Conservation (phyloP, 108 stramenopile species). For the Epipyxis sp. region DNA sequence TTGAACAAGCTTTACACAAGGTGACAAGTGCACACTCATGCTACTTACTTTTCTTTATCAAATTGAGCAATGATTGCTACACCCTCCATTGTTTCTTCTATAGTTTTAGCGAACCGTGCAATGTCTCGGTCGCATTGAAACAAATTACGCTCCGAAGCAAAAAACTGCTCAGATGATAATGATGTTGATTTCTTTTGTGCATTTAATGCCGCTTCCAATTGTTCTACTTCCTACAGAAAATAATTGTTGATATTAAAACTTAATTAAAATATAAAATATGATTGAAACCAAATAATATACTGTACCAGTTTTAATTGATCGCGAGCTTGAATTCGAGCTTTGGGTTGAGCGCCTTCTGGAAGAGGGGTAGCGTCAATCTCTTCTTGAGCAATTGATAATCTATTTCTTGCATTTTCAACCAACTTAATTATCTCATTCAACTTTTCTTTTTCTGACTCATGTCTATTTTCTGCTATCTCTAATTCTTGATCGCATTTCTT, state of each 20-base stretch:
- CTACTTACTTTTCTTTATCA: slow-evolving; percentile 11
- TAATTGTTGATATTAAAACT: neutral
- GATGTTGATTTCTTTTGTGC: neutral
- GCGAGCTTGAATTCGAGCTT: neutral
- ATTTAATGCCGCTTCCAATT: slow-evolving; percentile 2
- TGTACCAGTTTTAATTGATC: slow-evolving; percentile 5
- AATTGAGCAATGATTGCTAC: neutral
- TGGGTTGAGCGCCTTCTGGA: slow-evolving; percentile 28
- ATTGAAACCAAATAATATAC: neutral
- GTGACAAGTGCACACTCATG: too few relatives aligned
- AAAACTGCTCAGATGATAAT: neutral
- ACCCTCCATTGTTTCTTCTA: neutral
- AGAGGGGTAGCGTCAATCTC: slow-evolving; percentile 15
- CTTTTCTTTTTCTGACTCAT: neutral
- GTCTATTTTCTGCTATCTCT: neutral
- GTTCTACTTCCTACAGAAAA: neutral
- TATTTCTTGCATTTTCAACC: neutral
- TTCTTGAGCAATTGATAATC: slow-evolving; percentile 4
- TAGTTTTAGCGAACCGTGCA: neutral
- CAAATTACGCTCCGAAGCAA: neutral
- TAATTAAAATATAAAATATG: neutral
- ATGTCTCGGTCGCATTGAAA: neutral
- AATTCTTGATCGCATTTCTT: neutral
- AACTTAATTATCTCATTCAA: neutral
- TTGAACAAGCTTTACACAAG: too few relatives aligned